Evolutionary conservation across 2,329 filamentous ascomycete species (phyloP), one percentile per base, ranked within the genome.

Genomic region (Epichloe gansuensis): DNA sequence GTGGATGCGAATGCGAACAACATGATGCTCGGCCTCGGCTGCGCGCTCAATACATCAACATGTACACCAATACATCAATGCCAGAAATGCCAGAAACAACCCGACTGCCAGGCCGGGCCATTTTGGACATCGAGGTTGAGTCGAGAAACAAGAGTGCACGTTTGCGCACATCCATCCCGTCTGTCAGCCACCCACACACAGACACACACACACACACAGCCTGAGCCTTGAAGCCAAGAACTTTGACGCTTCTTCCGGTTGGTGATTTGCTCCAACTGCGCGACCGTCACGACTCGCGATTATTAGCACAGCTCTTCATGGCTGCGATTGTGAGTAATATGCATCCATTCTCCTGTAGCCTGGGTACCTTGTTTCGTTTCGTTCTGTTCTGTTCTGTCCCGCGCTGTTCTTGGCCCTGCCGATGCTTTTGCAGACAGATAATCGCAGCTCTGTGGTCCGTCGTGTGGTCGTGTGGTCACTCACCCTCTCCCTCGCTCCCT

Each of bases 301-400:
- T 21, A 21, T 17, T 25, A 37, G 44, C 57, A 58, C 59, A 56
- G 57, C 53, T 57, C 60, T 61, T 63, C 59, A 67, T 67, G 65
- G 65, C 65, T 58, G 65, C 65, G 52, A 61, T 67, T 60, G 65
- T 67, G 57, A 68, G 65, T 60, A n/a, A 21, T 42, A 7, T 35
- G 8, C 4, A 31, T 11, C 34, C 4, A 34, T 15, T 46, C 6
- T 35, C 21, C 5, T 28, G 17, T 21, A 2, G 11, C 42, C n/a
- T 21, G 17, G 17, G 17, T 21, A 21, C 17, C 17, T 21, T 21
- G 21, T 11, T 28, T 39, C 39, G 42, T 31, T 48, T 13, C 35
- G n/a, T 37, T 17, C 12, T 43, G 5, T 6, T 21, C 11, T 7
- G 8, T 28, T 46, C 25, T 35, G 39, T 23, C 5, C 11, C 13